Evolutionary conservation across 2,329 filamentous ascomycete species (phyloP).

Genomic region (Pleurostoma richardsiae): DNA sequence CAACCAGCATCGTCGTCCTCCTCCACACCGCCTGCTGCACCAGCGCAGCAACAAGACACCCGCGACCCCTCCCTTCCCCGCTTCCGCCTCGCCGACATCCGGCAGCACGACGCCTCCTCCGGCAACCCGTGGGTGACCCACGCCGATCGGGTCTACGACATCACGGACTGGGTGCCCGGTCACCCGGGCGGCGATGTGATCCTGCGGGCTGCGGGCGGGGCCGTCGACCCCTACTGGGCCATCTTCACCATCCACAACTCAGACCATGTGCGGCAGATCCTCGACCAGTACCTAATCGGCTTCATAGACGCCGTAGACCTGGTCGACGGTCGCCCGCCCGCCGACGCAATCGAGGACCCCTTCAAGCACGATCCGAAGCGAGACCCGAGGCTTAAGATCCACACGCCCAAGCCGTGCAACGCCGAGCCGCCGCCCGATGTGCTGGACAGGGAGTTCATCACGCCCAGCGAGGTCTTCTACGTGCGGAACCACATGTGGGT

Average conservation of each 20-base stretch:
- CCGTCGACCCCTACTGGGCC: slow-evolving; percentile 64
- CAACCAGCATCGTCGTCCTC: not conserved
- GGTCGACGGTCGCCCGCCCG: slow-evolving; percentile 47
- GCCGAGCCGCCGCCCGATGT: slow-evolving; percentile 51
- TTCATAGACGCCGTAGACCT: slow-evolving; percentile 55
- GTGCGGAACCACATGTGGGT: slow-evolving; percentile 63
- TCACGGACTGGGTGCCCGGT: slow-evolving; percentile 61
- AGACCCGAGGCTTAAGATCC: slow-evolving; percentile 43
- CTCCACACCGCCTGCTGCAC: slow-evolving; percentile 1
- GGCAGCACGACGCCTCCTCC: slow-evolving; percentile 46
- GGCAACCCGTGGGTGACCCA: slow-evolving; percentile 58
- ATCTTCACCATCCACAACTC: slow-evolving; percentile 66
- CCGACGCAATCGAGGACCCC: slow-evolving; percentile 54
- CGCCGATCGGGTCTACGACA: slow-evolving; percentile 63
- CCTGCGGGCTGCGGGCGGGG: slow-evolving; percentile 57
- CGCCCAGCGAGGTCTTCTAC: slow-evolving; percentile 52
- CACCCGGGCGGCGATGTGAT: slow-evolving; percentile 68
- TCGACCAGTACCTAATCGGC: slow-evolving; percentile 61
- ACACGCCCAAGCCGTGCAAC: slow-evolving; percentile 53
- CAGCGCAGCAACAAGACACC: slow-evolving; percentile 9
- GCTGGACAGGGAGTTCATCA: slow-evolving; percentile 45
- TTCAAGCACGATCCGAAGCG: slow-evolving; percentile 49
- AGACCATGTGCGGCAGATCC: slow-evolving; percentile 58
- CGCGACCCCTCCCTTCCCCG: slow-evolving; percentile 39
- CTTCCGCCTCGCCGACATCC: slow-evolving; percentile 45